A percentile compares a stretch with the other conserved stretches of the same genome.
Conservation (phyloP, 345 rosid species). For the Murraya paniculata region DNA sequence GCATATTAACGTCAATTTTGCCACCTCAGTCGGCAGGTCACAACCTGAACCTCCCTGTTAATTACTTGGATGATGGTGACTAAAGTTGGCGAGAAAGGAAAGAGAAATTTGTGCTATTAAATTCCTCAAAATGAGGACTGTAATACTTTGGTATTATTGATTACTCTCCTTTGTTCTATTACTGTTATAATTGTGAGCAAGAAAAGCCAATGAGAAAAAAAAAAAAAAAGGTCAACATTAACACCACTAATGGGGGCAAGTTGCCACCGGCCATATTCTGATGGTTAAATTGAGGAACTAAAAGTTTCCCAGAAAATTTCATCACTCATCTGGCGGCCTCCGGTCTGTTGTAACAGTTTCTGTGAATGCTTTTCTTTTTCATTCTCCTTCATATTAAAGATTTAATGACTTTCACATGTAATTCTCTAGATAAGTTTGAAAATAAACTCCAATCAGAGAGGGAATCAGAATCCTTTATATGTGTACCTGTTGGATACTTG, state of each 20-base stretch:
- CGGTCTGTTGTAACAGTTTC: not conserved
- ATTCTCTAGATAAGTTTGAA: not conserved
- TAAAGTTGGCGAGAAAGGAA: not conserved
- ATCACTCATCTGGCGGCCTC: not conserved
- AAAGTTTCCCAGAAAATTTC: not conserved
- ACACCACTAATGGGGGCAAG: no score
- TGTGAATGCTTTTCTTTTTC: not conserved
- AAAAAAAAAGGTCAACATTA: no score
- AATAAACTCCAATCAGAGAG: no score
- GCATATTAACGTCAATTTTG: not conserved
- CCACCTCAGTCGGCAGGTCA: not conserved
- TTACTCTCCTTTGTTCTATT: not conserved
- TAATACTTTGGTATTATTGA: not conserved
- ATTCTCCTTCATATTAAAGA: not conserved
- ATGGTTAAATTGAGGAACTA: not conserved
- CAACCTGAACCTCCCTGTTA: not conserved
- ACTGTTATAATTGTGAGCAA: not conserved
- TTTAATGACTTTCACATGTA: not conserved
- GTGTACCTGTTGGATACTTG: no score
- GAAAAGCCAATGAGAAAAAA: not conserved
- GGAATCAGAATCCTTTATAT: not conserved
- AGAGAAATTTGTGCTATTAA: not conserved
- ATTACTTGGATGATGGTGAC: not conserved
- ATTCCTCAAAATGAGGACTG: not conserved
- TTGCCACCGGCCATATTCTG: no score